Conservation (phyloP, 116 monocot species). For the Phalaenopsis hybrid region DNA sequence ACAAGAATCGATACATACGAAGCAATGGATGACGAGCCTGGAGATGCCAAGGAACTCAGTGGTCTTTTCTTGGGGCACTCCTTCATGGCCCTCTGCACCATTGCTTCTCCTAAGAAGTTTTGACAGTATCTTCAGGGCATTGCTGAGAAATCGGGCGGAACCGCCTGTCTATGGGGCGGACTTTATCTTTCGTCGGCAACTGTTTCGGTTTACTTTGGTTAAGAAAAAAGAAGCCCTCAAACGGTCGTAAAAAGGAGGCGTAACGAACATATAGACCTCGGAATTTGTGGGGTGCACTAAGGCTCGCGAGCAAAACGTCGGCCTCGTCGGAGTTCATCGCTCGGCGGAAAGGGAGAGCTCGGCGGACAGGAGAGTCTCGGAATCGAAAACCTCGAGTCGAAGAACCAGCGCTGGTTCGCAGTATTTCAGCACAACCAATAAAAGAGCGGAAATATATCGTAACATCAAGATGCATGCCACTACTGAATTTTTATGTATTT, state of each 20-base stretch:
- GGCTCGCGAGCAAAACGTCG: conserved; percentile 4
- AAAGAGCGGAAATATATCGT: too few relatives aligned
- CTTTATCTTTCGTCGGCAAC: neutral
- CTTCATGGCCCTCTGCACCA: neutral
- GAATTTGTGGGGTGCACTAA: neutral
- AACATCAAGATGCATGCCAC: too few relatives aligned
- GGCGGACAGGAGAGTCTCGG: too few relatives aligned
- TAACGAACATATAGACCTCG: conserved; percentile 8
- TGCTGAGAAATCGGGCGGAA: conserved; percentile 39
- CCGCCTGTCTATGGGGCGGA: conserved; percentile 31
- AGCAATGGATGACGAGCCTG: conserved; percentile 25
- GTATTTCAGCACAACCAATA: too few relatives aligned
- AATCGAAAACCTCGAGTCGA: too few relatives aligned
- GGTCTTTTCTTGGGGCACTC: neutral
- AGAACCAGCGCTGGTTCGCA: too few relatives aligned
- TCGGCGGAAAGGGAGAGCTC: neutral
- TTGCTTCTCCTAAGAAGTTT: conserved; percentile 18
- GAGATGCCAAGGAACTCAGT: conserved; percentile 29
- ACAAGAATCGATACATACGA: conserved; percentile 20
- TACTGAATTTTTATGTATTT: too few relatives aligned
- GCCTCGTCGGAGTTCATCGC: neutral
- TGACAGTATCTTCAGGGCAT: conserved; percentile 27
- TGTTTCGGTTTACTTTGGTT: neutral
- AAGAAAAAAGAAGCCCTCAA: neutral
- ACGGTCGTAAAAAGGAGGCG: conserved; percentile 13